Evolutionary conservation across 73 alveolate species (phyloP).

Genomic region (Halteria grandinella): DNA sequence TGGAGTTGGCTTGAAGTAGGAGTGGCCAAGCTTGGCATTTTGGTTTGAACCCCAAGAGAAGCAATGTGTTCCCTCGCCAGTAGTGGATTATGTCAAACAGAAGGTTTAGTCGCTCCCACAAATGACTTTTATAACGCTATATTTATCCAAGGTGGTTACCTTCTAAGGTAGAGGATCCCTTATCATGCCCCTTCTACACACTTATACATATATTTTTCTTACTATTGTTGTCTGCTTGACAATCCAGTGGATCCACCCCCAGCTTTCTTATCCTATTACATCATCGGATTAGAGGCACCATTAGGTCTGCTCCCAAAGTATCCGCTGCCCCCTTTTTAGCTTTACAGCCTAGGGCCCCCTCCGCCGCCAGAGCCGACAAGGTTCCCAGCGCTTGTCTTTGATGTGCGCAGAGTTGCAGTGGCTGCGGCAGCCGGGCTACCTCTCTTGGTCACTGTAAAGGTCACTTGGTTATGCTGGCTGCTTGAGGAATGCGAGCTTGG

Average conservation of each 20-base stretch:
- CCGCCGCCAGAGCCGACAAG: too few relatives aligned
- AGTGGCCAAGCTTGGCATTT: conserved; percentile 23
- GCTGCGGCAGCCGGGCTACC: conserved; percentile 18
- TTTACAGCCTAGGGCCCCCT: neutral
- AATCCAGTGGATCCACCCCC: conserved; percentile 5
- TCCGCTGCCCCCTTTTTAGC: neutral
- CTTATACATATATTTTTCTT: neutral
- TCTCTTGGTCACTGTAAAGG: too few relatives aligned
- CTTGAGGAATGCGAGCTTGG: conserved; percentile 16
- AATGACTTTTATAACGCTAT: neutral
- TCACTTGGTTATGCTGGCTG: too few relatives aligned
- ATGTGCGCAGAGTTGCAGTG: too few relatives aligned
- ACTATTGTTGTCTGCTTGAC: neutral
- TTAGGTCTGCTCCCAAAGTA: neutral
- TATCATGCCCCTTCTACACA: conserved; percentile 17
- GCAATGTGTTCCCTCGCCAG: neutral
- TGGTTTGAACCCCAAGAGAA: conserved; percentile 23
- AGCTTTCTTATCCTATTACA: neutral
- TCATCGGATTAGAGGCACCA: neutral
- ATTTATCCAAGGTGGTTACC: neutral
- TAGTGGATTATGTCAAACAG: neutral
- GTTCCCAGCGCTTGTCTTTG: too few relatives aligned
- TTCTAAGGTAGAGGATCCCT: conserved; percentile 19
- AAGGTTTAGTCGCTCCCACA: conserved; percentile 11
- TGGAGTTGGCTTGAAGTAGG: conserved; percentile 22